phyloP scores from a whole-genome alignment of 176 grass and related monocot species.

The Avena sativa region DNA sequence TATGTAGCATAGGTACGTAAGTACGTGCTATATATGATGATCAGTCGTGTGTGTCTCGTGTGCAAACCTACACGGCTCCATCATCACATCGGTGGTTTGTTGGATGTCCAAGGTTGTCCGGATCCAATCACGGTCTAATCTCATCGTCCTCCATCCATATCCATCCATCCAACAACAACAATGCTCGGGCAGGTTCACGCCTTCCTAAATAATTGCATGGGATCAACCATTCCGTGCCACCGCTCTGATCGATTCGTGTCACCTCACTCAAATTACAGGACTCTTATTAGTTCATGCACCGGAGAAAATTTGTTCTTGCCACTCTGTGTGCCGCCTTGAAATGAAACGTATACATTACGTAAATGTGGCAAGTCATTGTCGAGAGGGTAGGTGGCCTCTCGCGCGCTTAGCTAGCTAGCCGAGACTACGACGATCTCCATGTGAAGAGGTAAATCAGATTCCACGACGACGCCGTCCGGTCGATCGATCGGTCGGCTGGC shows the following conservation, averaged over 20 bases:
- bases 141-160: neutral
- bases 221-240: neutral
- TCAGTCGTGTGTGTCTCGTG: neutral
- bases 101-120: neutral
- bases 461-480: neutral
- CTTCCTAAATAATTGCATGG: neutral
- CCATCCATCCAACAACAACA: neutral
- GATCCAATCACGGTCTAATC: conserved; percentile 24
- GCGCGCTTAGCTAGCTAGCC: neutral
- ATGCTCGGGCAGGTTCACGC: neutral
- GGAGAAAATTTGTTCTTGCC: neutral
- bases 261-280: neutral
- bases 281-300: neutral
- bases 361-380: conserved; percentile 42
- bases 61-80: no score
- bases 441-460: conserved; percentile 54
- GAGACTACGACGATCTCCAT: conserved; percentile 18
- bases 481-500: conserved; percentile 27
- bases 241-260: no score
- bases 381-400: conserved; percentile 35
- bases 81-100: neutral
- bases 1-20: no score
- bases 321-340: neutral
- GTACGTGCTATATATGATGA: neutral
- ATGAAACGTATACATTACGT: neutral